Evolutionary conservation across 2,329 filamentous ascomycete genomes (phyloP).

Genomic region (Cercospora sojina): DNA sequence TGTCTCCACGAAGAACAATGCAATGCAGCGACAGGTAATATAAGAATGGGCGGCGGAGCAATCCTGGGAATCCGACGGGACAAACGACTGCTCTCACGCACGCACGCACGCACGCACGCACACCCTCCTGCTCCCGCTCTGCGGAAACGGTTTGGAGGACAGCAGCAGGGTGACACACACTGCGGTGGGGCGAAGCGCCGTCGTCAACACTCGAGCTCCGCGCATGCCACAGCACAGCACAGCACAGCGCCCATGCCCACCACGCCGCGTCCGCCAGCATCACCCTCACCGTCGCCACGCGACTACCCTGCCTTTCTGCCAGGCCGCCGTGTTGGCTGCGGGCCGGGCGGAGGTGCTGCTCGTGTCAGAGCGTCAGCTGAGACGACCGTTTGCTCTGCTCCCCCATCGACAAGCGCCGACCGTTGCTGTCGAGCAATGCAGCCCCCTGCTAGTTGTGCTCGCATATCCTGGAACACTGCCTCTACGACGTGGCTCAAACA

Average conservation of each 20-base stretch:
- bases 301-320: background rate
- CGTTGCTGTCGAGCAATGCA: background rate
- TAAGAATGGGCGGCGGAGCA: slow-evolving; percentile 4
- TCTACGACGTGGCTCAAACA: background rate
- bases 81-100: background rate
- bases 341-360: background rate
- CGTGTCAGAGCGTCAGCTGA: background rate
- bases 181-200: background rate
- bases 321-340: background rate
- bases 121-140: background rate
- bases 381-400: slow-evolving; percentile 5
- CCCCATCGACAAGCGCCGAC: background rate
- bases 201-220: background rate
- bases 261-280: background rate
- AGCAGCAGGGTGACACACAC: background rate
- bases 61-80: slow-evolving; percentile 3
- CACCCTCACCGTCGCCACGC: background rate
- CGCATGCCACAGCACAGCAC: background rate
- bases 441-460: slow-evolving; percentile 12
- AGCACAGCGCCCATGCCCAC: background rate
- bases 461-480: slow-evolving; percentile 8
- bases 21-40: slow-evolving; percentile 1
- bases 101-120: background rate
- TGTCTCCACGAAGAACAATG: slow-evolving; percentile 6
- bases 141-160: background rate